These are phyloP conservation scores for Monosporascus sp. DNA, from an alignment of 2,329 filamentous ascomycete species.

Conservation along the genomic window DNA sequence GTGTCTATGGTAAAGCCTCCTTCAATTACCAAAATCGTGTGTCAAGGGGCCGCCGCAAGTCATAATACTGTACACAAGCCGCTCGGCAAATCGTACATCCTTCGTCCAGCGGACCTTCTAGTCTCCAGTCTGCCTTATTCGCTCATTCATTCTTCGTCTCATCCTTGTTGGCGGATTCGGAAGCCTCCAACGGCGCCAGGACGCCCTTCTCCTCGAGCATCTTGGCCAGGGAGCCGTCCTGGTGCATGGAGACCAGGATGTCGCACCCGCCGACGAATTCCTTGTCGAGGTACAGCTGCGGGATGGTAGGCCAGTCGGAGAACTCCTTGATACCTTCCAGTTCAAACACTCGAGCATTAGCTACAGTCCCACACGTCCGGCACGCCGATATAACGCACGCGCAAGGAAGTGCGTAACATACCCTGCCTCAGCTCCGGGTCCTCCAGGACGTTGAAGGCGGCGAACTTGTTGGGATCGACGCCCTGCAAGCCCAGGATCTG, in stretches of 20 bases:
- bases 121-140: constrained; percentile 11
- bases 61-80: too few species aligned
- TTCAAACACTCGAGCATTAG: neutral
- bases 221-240: constrained; percentile 89
- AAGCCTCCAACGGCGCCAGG: constrained; percentile 56
- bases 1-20: too few species aligned
- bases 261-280: constrained; percentile 98
- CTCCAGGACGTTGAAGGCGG: constrained; percentile 96
- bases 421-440: constrained; percentile 80
- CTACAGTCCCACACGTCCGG: too few species aligned
- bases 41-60: too few species aligned
- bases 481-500: constrained; percentile 93
- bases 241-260: constrained; percentile 94
- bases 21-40: too few species aligned
- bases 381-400: too few species aligned
- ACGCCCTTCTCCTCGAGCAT: constrained; percentile 88
- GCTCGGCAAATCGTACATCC: too few species aligned
- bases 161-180: constrained; percentile 15
- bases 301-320: constrained; percentile 98
- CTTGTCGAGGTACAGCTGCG: constrained; percentile 90
- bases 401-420: constrained; percentile 33
- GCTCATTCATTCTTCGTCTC: constrained; percentile 22
- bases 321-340: constrained; percentile 90
- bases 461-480: constrained; percentile 91
- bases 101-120: too few species aligned